These are phyloP conservation scores for Colletotrichum neosansevieriae DNA, from an alignment of 2,329 filamentous ascomycete species.

Conservation along the genomic window DNA sequence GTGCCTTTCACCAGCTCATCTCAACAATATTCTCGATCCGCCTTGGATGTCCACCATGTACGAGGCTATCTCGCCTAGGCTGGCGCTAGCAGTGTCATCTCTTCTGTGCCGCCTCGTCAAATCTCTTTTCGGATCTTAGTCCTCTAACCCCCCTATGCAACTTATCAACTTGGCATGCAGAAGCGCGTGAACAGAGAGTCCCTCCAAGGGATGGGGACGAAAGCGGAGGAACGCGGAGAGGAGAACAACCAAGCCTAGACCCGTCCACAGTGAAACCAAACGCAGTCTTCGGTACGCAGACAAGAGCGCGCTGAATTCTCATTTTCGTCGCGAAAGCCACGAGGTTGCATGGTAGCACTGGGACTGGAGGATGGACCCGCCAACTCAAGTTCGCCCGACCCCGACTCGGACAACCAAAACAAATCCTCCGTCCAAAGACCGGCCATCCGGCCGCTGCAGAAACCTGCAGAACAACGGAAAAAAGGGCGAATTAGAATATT, in stretches of 20 bases:
- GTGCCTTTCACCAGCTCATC: neutral
- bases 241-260: conserved; percentile 33
- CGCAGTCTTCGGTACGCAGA: conserved; percentile 26
- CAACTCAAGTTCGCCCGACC: conserved; percentile 32
- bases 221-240: neutral
- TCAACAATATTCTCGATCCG: conserved; percentile 1
- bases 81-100: conserved; percentile 24
- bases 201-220: neutral
- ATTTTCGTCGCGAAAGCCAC: conserved; percentile 18
- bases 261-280: conserved; percentile 37
- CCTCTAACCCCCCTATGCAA: neutral
- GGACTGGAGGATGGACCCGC: conserved; percentile 12
- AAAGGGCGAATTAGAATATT: conserved; percentile 13
- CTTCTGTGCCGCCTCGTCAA: conserved; percentile 22
- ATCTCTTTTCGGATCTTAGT: conserved; percentile 21
- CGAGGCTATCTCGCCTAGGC: conserved; percentile 22
- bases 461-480: conserved; percentile 10
- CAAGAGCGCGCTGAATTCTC: conserved; percentile 13
- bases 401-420: conserved; percentile 24
- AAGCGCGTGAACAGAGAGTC: neutral
- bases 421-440: conserved; percentile 26
- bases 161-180: conserved; percentile 11
- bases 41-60: neutral
- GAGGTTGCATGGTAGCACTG: conserved; percentile 27
- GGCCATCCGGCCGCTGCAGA: neutral